Evolutionary conservation across 139 green algal species (phyloP), one percentile per base, ranked within the genome.

Genomic region (Micractinium sp.): DNA sequence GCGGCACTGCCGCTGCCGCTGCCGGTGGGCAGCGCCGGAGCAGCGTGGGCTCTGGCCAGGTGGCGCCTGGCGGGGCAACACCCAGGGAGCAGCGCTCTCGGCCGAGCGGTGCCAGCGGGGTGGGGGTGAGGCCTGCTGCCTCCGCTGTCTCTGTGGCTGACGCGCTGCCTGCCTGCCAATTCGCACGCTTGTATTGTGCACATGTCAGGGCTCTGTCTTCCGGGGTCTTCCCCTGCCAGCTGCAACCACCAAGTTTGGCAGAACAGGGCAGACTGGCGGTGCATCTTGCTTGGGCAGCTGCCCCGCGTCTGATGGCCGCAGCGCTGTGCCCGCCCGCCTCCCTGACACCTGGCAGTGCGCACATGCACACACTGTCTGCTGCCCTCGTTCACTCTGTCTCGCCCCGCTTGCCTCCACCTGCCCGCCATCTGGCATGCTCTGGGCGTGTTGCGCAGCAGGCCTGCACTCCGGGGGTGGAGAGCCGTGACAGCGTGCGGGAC

Each of bases 391-490:
- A 22, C 39, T 3, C 38, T 12, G n/a, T 56, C 9, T 56, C 47
- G 5, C 47, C 47, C 47, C 47, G 47, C 47, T 20, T 66, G 38
- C 77, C 29, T 27, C 0, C 38, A 25, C 47, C 9, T 56, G 47
- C 9, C 47, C 47, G 47, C 47, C 9, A 9, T 56, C 7, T 9
- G 9, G 9, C 47, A 9, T 9, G 47, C 5, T 56, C 7, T 56
- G 47, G 47, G 47, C 47, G 47, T 56, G 47, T 5, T 9, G 9
- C 5, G 9, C 13, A 19, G 56, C 53, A 74, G 60, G 60, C 38
- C 33, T 60, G 61, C 61, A 77, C 82, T 19, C 82, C 60, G 9
- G 82, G 71, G 7, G 61, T 86, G 60, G 60, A 86, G 61, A 86
- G 82, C 82, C 38, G 82, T 16, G 63, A 86, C 60, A 25, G 61